Percentiles rank a stretch among this genome's conserved stretches.
These are phyloP conservation scores for Alternaria atra DNA, from an alignment of 2,329 filamentous ascomycete species.

Conservation along the genomic window DNA sequence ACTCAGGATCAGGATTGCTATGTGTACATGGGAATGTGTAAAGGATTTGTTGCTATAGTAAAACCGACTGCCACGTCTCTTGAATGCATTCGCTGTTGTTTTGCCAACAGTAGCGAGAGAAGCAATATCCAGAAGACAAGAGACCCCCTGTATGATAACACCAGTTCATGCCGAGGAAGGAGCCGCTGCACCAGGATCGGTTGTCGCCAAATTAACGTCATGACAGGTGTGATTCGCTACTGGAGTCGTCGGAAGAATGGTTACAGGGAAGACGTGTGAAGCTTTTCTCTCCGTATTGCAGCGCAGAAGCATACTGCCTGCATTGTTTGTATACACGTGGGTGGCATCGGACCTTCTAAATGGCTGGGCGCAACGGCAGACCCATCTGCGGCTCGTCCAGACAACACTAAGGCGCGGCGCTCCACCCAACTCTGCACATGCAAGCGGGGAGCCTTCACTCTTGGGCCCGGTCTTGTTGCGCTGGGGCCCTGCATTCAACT, in stretches of 20 bases:
- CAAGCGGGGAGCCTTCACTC: slow-evolving; percentile 21
- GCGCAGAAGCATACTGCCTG: slow-evolving; percentile 15
- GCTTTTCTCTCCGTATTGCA: slow-evolving; percentile 14
- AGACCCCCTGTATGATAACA: background rate
- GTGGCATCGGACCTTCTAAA: slow-evolving; percentile 22
- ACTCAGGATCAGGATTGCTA: background rate
- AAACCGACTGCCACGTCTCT: background rate
- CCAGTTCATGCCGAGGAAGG: slow-evolving; percentile 1
- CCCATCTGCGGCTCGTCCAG: slow-evolving; percentile 19
- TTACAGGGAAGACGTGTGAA: slow-evolving; percentile 7
- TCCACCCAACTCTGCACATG: slow-evolving; percentile 22
- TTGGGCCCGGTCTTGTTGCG: slow-evolving; percentile 7
- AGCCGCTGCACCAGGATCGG: background rate
- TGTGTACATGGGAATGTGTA: background rate
- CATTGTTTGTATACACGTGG: slow-evolving; percentile 27
- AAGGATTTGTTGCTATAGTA: background rate
- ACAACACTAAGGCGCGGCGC: slow-evolving; percentile 15
- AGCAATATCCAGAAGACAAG: background rate
- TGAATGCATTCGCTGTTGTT: too few relatives aligned
- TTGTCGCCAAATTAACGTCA: slow-evolving; percentile 1
- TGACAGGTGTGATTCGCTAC: background rate
- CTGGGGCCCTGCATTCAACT: slow-evolving; percentile 11
- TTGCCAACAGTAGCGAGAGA: background rate
- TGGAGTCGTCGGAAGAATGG: background rate
- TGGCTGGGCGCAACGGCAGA: slow-evolving; percentile 25